These are phyloP conservation scores for Prunus salicina DNA, from an alignment of 306 rosid species.

Conservation along the genomic window DNA sequence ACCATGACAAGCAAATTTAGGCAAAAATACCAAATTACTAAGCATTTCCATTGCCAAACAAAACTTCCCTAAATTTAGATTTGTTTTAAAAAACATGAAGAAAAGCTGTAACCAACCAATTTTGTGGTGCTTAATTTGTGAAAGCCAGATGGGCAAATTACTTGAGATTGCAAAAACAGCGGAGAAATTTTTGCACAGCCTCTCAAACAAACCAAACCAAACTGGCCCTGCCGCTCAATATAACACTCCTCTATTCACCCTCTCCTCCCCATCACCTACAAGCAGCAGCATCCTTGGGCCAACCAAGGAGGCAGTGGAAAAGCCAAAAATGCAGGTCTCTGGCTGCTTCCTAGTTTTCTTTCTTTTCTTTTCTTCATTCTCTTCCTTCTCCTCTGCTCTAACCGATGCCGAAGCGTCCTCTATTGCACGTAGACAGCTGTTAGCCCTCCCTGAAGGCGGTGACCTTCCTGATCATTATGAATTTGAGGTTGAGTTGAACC, in stretches of 20 bases:
- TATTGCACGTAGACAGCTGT: constrained; percentile 23
- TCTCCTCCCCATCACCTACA: constrained; percentile 5
- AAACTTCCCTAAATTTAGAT: constrained; percentile 8
- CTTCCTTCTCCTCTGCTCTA: constrained; percentile 9
- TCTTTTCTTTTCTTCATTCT: not conserved
- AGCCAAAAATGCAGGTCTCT: constrained; percentile 24
- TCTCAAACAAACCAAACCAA: constrained; percentile 3
- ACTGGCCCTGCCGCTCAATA: not conserved
- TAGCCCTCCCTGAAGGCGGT: constrained; percentile 13
- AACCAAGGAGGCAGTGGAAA: constrained; percentile 34
- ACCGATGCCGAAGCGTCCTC: constrained; percentile 28
- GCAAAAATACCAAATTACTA: not conserved
- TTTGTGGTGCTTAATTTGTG: not conserved
- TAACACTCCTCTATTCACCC: not conserved
- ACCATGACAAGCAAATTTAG: constrained; percentile 6
- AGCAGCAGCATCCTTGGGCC: constrained; percentile 39
- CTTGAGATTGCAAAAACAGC: not conserved
- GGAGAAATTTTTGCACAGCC: constrained; percentile 25
- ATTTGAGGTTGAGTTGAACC: not conserved
- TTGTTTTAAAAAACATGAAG: not conserved
- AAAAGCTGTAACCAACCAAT: not conserved
- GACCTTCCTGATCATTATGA: constrained; percentile 27
- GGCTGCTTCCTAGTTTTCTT: constrained; percentile 22
- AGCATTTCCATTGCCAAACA: constrained; percentile 6
- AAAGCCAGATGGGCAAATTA: not conserved